phyloP scores from a whole-genome alignment of 176 grass and related monocot species.

The Phoenix dactylifera region DNA sequence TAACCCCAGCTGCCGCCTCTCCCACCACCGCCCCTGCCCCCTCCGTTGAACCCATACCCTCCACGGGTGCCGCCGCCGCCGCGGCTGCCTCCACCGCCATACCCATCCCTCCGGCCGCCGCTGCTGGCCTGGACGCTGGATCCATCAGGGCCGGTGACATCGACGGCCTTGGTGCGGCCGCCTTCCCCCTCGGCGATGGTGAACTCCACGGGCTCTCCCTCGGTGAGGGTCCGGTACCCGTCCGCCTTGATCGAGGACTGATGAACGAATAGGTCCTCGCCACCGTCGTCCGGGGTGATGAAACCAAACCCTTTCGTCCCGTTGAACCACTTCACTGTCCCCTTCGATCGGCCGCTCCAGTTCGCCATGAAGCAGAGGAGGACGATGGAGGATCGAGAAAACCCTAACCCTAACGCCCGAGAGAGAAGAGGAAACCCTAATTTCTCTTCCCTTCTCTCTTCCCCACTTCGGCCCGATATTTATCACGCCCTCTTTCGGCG shows the following conservation, averaged over 20 bases:
- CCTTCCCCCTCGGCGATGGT: constrained; percentile 40
- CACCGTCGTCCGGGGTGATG: constrained; percentile 76
- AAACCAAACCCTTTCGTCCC: constrained; percentile 93
- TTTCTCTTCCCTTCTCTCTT: no score
- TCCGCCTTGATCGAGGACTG: constrained; percentile 96
- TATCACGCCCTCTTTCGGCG: no score
- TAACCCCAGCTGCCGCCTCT: constrained; percentile 17
- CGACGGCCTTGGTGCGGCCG: constrained; percentile 89
- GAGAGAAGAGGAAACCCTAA: no score
- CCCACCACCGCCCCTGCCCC: neutral
- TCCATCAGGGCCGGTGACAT: constrained; percentile 89
- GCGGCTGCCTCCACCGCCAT: constrained; percentile 29
- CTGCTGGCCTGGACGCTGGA: constrained; percentile 51
- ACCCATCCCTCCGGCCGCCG: constrained; percentile 28
- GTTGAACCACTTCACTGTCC: constrained; percentile 96
- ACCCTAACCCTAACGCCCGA: no score
- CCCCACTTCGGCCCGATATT: no score
- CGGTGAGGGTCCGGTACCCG: constrained; percentile 62
- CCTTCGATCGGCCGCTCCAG: constrained; percentile 28
- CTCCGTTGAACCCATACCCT: constrained; percentile 16
- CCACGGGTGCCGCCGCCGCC: constrained; percentile 28
- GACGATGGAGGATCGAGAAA: no score
- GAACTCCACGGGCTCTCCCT: constrained; percentile 86
- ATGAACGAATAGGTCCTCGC: constrained; percentile 87
- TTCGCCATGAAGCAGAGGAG: constrained; percentile 26